Percentiles rank a stretch among this genome's conserved stretches.
phyloP scores from a whole-genome alignment of 2,329 filamentous ascomycete genomes.

The Pleoardoris graminearum region DNA sequence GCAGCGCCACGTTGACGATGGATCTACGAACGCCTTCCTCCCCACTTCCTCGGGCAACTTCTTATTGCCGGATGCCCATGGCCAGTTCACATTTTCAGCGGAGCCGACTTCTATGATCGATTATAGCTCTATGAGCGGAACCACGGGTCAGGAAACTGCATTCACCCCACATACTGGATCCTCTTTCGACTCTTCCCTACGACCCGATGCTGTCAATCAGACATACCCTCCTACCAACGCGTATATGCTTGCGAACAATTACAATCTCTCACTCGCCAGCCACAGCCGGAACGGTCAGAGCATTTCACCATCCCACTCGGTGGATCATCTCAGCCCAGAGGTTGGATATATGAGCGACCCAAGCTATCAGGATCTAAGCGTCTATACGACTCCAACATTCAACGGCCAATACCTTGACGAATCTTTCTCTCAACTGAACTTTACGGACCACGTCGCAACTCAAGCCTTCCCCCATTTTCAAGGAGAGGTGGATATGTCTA shows the following conservation, averaged over 20 bases:
- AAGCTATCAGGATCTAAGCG: constrained; percentile 36
- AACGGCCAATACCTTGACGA: constrained; percentile 38
- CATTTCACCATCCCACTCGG: constrained; percentile 44
- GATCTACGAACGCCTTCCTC: constrained; percentile 31
- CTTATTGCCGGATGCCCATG: constrained; percentile 37
- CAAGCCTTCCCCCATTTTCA: constrained; percentile 30
- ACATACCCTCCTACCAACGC: constrained; percentile 35
- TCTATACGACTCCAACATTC: constrained; percentile 39
- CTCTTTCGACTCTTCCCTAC: constrained; percentile 42
- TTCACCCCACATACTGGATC: constrained; percentile 40
- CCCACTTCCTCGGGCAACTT: constrained; percentile 25
- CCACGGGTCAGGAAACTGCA: constrained; percentile 31
- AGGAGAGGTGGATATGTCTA: constrained; percentile 31
- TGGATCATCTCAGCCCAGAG: constrained; percentile 45
- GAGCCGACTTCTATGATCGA: constrained; percentile 41
- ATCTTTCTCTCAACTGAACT: constrained; percentile 31
- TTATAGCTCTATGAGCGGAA: constrained; percentile 33
- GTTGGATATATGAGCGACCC: constrained; percentile 40
- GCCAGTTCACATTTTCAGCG: constrained; percentile 41
- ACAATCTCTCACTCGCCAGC: constrained; percentile 33
- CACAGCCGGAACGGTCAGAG: constrained; percentile 37
- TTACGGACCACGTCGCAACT: constrained; percentile 28
- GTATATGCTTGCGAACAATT: constrained; percentile 31
- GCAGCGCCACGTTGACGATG: constrained; percentile 40
- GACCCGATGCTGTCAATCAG: constrained; percentile 36